A percentile compares a stretch with the other conserved stretches of the same genome.
Conservation (phyloP, 2,329 filamentous ascomycete genomes). For the Aureobasidium sp. region DNA sequence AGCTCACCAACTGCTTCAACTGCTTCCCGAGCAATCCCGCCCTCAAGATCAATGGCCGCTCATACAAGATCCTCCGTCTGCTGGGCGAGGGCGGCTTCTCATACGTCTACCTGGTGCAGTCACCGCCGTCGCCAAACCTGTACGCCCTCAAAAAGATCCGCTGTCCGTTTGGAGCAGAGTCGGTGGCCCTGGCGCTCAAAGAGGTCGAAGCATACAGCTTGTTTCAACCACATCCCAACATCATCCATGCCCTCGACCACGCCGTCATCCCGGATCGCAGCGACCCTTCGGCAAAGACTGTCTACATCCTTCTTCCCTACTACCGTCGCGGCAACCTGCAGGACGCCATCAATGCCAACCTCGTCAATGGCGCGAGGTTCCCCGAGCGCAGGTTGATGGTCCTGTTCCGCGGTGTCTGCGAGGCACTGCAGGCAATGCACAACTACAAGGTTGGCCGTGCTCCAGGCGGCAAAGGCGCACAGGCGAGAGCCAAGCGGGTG, state of each 20-base stretch:
- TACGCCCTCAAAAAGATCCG: slow-evolving; percentile 98
- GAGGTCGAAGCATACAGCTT: slow-evolving; percentile 96
- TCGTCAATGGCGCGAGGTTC: slow-evolving; percentile 89
- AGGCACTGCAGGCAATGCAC: slow-evolving; percentile 84
- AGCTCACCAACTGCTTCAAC: slow-evolving; percentile 87
- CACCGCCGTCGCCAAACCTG: slow-evolving; percentile 72
- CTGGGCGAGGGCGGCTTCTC: slow-evolving; percentile 97
- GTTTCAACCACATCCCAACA: slow-evolving; percentile 74
- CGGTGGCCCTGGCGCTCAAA: slow-evolving; percentile 86
- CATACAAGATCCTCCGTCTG: slow-evolving; percentile 90
- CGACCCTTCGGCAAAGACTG: slow-evolving; percentile 72
- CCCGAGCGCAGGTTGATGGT: slow-evolving; percentile 83
- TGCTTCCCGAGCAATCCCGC: slow-evolving; percentile 94
- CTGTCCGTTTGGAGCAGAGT: slow-evolving; percentile 95
- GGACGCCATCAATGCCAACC: slow-evolving; percentile 96
- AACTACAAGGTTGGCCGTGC: slow-evolving; percentile 64
- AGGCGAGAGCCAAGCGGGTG: slow-evolving; percentile 49
- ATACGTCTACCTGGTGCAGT: slow-evolving; percentile 97
- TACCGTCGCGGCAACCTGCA: slow-evolving; percentile 93
- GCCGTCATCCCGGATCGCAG: slow-evolving; percentile 64
- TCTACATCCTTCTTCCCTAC: slow-evolving; percentile 94
- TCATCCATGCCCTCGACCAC: slow-evolving; percentile 82
- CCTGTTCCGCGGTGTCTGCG: slow-evolving; percentile 85
- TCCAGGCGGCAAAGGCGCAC: slow-evolving; percentile 43
- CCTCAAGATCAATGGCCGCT: slow-evolving; percentile 88